Conservation (phyloP, 164 flowering plant genomes). For the Amborella trichopoda region DNA sequence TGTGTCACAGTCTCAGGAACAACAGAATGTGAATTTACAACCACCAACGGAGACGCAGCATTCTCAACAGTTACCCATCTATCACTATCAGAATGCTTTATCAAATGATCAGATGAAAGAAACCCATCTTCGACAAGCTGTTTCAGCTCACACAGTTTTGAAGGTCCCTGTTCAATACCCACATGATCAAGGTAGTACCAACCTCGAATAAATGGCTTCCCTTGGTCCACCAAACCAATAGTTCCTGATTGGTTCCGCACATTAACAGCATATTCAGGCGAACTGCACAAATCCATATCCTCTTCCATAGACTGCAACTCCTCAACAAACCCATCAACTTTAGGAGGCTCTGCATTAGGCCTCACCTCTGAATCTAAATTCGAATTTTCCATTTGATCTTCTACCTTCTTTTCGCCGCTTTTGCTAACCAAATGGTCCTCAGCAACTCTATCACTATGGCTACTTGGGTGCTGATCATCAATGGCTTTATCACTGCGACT, state of each 20-base stretch:
- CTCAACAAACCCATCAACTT: slow-evolving; percentile 36
- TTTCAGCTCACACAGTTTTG: slow-evolving; percentile 64
- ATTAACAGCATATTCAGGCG: slow-evolving; percentile 79
- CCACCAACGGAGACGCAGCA: slow-evolving; percentile 76
- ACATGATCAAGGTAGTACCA: slow-evolving; percentile 88
- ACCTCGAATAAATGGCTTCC: slow-evolving; percentile 25
- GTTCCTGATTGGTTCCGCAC: not conserved
- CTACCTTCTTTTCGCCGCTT: too few relatives aligned
- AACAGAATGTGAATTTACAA: slow-evolving; percentile 40
- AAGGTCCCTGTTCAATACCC: slow-evolving; percentile 83
- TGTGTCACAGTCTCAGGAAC: slow-evolving; percentile 66
- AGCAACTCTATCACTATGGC: not conserved
- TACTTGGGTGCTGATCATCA: slow-evolving; percentile 7
- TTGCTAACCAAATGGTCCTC: too few relatives aligned
- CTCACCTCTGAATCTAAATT: slow-evolving; percentile 16
- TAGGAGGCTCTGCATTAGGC: not conserved
- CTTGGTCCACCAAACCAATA: too few relatives aligned
- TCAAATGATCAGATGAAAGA: slow-evolving; percentile 75
- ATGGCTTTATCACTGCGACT: slow-evolving; percentile 22
- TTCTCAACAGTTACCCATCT: slow-evolving; percentile 96
- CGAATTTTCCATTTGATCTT: slow-evolving; percentile 19
- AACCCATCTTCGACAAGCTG: slow-evolving; percentile 62
- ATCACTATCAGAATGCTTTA: slow-evolving; percentile 74
- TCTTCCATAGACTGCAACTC: slow-evolving; percentile 92
- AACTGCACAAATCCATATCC: slow-evolving; percentile 97